Percentiles rank a stretch among this genome's conserved stretches.
Conservation (phyloP, 73 alveolate species). For the Uronychia binucleata region DNA sequence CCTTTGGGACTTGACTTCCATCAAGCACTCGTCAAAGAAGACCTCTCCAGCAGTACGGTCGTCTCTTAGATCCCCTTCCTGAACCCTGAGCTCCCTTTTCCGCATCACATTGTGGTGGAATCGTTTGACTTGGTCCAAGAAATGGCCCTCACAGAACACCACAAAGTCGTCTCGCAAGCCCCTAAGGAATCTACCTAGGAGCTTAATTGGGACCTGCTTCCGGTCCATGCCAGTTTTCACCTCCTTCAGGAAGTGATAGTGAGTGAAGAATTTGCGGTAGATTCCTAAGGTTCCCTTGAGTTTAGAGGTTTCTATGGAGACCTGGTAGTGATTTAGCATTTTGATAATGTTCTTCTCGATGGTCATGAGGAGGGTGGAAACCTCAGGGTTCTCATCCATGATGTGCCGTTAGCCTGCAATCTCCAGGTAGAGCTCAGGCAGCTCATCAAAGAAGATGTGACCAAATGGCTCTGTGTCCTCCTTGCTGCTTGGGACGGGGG, state of each 20-base stretch:
- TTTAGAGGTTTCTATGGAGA: background rate
- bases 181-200: background rate
- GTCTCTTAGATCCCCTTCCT: background rate
- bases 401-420: background rate
- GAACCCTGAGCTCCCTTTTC: background rate
- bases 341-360: background rate
- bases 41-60: background rate
- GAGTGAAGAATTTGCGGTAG: background rate
- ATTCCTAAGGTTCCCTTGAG: background rate
- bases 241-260: background rate
- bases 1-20: background rate
- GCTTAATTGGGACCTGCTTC: background rate
- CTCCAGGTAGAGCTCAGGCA: background rate
- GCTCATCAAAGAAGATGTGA: background rate
- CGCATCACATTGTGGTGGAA: background rate
- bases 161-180: background rate
- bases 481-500: background rate
- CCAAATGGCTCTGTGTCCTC: background rate
- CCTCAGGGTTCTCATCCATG: background rate
- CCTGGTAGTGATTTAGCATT: background rate
- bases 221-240: background rate
- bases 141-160: background rate
- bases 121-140: background rate
- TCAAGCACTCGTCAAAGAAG: background rate
- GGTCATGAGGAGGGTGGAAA: background rate